Conservation (phyloP, 306 rosid genomes). For the Styphnolobium japonicum region DNA sequence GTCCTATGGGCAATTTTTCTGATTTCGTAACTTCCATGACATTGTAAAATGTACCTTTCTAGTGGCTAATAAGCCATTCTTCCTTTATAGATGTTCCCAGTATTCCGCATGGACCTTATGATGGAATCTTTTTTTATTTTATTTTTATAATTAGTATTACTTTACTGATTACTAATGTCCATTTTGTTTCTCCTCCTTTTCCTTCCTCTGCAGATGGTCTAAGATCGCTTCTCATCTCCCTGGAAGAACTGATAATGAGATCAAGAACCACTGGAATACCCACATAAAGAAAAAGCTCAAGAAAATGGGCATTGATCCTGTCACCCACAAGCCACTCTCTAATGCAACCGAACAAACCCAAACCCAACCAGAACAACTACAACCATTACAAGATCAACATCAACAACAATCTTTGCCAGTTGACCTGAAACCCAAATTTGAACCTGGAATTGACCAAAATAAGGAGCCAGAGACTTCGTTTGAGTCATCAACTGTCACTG, state of each 20-base stretch:
- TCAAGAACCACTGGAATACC: conserved; percentile 81
- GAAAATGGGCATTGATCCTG: conserved; percentile 79
- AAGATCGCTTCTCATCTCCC: conserved; percentile 80
- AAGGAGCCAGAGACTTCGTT: conserved; percentile 42
- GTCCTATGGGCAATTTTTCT: conserved; percentile 8
- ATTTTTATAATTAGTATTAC: not conserved
- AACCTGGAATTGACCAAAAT: conserved; percentile 23
- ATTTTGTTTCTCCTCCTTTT: not conserved
- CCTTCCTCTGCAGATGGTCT: conserved; percentile 54
- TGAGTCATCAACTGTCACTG: conserved; percentile 37
- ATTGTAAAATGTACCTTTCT: conserved; percentile 15
- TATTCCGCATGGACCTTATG: not conserved
- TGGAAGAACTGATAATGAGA: conserved; percentile 82
- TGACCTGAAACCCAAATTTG: not conserved
- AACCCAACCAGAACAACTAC: conserved; percentile 19
- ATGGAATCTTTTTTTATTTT: not conserved
- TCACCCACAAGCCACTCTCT: conserved; percentile 58
- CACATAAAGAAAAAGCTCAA: conserved; percentile 78
- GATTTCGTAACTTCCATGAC: conserved; percentile 19
- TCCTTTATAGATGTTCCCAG: conserved; percentile 5
- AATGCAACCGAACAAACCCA: conserved; percentile 33
- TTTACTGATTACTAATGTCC: not conserved
- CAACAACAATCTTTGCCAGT: not conserved
- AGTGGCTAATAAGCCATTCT: conserved; percentile 17
- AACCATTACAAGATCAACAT: not conserved